phyloP scores from a whole-genome alignment of 2,329 filamentous ascomycete species.

The Sarocladium kiliense region DNA sequence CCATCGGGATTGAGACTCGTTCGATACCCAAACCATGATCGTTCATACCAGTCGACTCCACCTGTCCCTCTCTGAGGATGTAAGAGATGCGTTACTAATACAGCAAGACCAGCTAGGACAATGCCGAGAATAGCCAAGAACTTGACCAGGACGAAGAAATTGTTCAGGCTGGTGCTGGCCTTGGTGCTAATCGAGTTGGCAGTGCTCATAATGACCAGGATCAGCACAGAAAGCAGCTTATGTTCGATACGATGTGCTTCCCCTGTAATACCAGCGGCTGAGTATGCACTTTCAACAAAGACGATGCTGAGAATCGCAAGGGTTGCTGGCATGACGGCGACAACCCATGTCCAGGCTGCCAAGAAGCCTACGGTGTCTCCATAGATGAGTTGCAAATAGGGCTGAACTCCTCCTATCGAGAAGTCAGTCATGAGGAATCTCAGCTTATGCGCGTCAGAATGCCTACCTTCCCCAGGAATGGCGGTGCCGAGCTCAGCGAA shows the following conservation, averaged over 20 bases:
- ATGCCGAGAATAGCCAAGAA: conserved; percentile 40
- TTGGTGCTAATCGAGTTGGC: conserved; percentile 53
- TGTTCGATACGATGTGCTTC: conserved; percentile 37
- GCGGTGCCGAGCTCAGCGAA: conserved; percentile 60
- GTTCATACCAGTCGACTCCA: conserved; percentile 45
- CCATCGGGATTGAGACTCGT: conserved; percentile 46
- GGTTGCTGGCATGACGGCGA: conserved; percentile 59
- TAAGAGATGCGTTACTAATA: conserved; percentile 25
- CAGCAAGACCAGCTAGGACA: background rate
- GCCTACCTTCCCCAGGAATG: conserved; percentile 55
- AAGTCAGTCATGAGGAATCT: background rate
- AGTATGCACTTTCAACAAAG: conserved; percentile 56
- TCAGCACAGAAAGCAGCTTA: conserved; percentile 45
- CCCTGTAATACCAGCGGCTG: conserved; percentile 38
- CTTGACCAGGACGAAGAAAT: conserved; percentile 50
- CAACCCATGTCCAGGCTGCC: conserved; percentile 61
- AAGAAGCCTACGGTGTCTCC: conserved; percentile 58
- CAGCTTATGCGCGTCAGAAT: no score
- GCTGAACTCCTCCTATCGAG: conserved; percentile 51
- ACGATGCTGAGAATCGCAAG: conserved; percentile 60
- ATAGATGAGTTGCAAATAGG: conserved; percentile 56
- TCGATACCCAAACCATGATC: conserved; percentile 50
- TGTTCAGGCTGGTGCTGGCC: conserved; percentile 49
- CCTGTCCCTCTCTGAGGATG: conserved; percentile 33
- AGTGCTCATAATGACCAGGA: conserved; percentile 40